Conservation (phyloP, 2,329 filamentous ascomycete genomes). For the Alternaria viburni region DNA sequence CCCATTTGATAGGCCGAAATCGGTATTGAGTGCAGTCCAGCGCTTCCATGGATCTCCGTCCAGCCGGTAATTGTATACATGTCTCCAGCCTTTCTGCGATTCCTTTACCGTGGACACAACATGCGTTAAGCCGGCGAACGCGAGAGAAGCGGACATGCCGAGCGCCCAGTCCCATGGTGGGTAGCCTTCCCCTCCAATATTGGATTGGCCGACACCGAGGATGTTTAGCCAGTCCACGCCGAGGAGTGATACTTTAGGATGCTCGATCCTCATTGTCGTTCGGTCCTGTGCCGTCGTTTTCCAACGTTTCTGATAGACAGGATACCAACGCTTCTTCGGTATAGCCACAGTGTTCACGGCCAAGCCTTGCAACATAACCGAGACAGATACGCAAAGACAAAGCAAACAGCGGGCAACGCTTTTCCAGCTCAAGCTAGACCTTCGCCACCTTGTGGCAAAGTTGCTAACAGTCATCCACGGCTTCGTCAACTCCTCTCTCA, state of each 20-base stretch:
- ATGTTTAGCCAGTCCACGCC: not conserved
- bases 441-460: not conserved
- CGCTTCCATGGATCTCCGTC: not conserved
- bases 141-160: conserved; percentile 4
- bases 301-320: not conserved
- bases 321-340: conserved; percentile 13
- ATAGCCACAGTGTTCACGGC: conserved; percentile 8
- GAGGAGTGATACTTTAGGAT: conserved; percentile 1
- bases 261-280: not conserved
- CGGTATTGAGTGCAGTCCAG: conserved; percentile 7
- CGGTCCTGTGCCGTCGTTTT: not conserved
- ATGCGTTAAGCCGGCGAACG: not conserved
- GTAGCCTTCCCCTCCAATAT: not conserved
- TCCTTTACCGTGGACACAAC: not conserved
- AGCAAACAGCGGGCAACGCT: conserved; percentile 1
- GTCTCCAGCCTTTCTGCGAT: not conserved
- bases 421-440: not conserved
- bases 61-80: not conserved
- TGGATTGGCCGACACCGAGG: not conserved
- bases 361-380: conserved; percentile 4
- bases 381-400: conserved; percentile 10
- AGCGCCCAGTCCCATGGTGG: not conserved
- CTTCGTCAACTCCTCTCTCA: conserved; percentile 11
- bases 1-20: not conserved
- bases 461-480: conserved; percentile 8